These are phyloP conservation scores for Nemania sp. DNA, from an alignment of 2,329 filamentous ascomycete genomes.

Conservation along the genomic window DNA sequence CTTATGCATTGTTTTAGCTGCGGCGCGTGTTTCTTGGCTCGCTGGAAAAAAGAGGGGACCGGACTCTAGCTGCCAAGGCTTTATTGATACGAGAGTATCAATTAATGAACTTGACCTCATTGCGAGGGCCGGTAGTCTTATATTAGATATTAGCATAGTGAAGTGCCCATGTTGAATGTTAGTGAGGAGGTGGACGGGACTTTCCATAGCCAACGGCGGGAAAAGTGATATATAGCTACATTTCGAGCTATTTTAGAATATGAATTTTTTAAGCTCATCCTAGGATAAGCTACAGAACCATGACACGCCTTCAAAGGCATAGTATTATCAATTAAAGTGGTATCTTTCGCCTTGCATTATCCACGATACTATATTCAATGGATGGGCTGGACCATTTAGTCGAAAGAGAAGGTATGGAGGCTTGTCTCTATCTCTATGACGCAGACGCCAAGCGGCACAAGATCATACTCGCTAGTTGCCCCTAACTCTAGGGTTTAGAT, in stretches of 20 bases:
- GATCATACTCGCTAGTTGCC: not conserved
- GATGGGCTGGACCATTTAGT: not conserved
- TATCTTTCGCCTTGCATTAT: too few species aligned
- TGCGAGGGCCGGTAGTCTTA: too few species aligned
- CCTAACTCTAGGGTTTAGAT: not conserved
- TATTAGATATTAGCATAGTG: too few species aligned
- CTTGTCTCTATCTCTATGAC: not conserved
- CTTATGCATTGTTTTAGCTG: slow-evolving; percentile 19
- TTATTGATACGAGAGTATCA: too few species aligned
- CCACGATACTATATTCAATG: not conserved
- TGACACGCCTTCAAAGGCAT: too few species aligned
- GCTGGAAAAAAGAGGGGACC: too few species aligned
- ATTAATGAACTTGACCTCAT: too few species aligned
- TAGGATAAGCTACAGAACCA: too few species aligned
- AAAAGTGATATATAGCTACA: not conserved
- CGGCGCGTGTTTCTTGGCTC: not conserved
- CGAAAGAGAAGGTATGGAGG: not conserved
- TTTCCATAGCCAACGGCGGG: not conserved
- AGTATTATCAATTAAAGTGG: too few species aligned
- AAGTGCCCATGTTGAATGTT: not conserved
- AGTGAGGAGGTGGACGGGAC: not conserved
- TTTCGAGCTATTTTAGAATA: not conserved
- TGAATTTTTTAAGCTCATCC: not conserved
- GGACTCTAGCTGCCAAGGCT: too few species aligned
- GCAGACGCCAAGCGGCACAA: not conserved